phyloP scores from a whole-genome alignment of 2,329 filamentous ascomycete species.

The Thelonectria blattea region DNA sequence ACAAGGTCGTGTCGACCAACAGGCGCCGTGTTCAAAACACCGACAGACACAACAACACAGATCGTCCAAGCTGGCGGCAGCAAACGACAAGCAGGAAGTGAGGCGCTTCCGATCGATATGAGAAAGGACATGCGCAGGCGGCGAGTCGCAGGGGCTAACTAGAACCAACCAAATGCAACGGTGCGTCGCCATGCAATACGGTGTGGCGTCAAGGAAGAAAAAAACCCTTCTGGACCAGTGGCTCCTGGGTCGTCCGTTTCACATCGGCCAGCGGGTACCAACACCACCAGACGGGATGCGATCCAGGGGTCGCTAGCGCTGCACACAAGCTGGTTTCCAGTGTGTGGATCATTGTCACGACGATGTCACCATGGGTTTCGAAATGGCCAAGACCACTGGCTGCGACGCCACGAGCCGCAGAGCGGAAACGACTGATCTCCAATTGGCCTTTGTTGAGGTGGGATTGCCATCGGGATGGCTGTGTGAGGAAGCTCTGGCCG shows the following conservation, averaged over 20 bases:
- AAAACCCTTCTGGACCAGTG: background rate
- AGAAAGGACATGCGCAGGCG: conserved; percentile 17
- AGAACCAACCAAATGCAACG: conserved; percentile 13
- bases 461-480: background rate
- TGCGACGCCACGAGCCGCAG: conserved; percentile 1
- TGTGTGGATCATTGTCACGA: conserved; percentile 10
- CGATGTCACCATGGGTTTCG: conserved; percentile 15
- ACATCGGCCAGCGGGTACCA: conserved; percentile 8
- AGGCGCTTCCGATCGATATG: conserved; percentile 28
- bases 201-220: conserved; percentile 12
- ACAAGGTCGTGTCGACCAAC: background rate
- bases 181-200: conserved; percentile 7
- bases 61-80: conserved; percentile 12
- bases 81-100: conserved; percentile 7
- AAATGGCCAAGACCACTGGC: conserved; percentile 10
- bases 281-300: background rate
- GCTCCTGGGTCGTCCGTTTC: conserved; percentile 13
- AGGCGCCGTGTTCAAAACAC: conserved; percentile 9
- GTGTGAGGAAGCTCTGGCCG: conserved; percentile 5
- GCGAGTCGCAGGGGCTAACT: background rate
- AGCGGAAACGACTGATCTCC: conserved; percentile 7
- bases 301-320: conserved; percentile 9
- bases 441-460: background rate
- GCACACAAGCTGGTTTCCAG: conserved; percentile 16
- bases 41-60: conserved; percentile 10